Base-by-base conservation (phyloP, 139 green algal species). In the Chlamydomonas schloesseri region DNA sequence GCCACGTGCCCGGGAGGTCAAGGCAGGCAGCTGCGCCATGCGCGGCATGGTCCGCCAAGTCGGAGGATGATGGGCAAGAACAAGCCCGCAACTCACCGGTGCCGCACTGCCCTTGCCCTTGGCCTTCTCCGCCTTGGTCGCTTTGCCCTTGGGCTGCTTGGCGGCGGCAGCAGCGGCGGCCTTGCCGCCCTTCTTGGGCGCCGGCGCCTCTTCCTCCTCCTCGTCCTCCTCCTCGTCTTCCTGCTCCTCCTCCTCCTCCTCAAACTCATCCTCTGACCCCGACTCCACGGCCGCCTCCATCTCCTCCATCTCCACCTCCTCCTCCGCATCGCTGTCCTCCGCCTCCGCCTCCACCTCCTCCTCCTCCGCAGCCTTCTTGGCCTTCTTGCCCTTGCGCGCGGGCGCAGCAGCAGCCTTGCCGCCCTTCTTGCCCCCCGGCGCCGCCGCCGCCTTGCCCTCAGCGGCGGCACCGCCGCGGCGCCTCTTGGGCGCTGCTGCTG, bases 121-220 rank as follows among this genome's bases (percentile, higher is more conserved):
- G 6, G 42, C 42, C 42, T 50, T 50, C 42, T 5, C 42, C 42
- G 42, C 42, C n/a, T n/a, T n/a, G n/a, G n/a, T n/a, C 42, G 42
- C 42, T 8, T 50, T 50, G 42, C 6, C 42, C 42, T 50, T 50
- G 42, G 42, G 42, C 42, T 50, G 42, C 42, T 50, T 50, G 42
- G 55, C 74, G 74, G 5, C 74, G 8, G 42, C 42, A 8, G 55
- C 74, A 55, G 5, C 74, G 8, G 42, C 42, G 42, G 42, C 42
- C 42, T 50, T 50, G 42, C 42, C 53, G 42, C 42, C 53, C 74
- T 81, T 81, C 23, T 64, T 64, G 57, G 74, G 55, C 24, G 74
- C 55, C 55, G 69, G 55, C n/a, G 28, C 20, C 29, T n/a, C 31
- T 33, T 15, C 29, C 71, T 31, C 3, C 47, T 37, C 14, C 23